phyloP scores from a whole-genome alignment of 148 eudicot genomes.

The Diospyros kaki region DNA sequence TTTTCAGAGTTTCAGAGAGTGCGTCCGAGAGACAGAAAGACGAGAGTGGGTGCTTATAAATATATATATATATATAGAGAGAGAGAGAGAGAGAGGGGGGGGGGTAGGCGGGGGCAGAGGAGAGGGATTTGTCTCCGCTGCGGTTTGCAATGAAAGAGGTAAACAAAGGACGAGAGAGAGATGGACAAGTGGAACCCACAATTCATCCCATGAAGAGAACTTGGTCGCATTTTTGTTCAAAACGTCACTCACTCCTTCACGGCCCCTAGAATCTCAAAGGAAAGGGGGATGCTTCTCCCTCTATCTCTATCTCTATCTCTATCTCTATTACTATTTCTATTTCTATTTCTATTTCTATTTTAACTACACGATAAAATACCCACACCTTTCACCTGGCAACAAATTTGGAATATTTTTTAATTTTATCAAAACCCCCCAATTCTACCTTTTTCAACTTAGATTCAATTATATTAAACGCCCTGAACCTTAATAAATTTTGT shows the following conservation, averaged over 20 bases:
- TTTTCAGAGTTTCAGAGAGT: background rate
- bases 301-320: background rate
- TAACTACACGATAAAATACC: background rate
- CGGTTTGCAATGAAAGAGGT: background rate
- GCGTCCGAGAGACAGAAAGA: background rate
- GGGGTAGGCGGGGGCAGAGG: background rate
- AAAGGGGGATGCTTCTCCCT: background rate
- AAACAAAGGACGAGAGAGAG: too few relatives aligned
- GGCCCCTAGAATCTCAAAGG: constrained; percentile 1
- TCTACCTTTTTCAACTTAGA: too few relatives aligned
- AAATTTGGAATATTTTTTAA: too few relatives aligned
- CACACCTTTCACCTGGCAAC: background rate
- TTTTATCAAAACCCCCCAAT: too few relatives aligned
- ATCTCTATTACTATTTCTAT: background rate
- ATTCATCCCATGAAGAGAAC: constrained; percentile 50
- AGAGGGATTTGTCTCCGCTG: too few relatives aligned
- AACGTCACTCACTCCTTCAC: constrained; percentile 25
- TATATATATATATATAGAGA: too few relatives aligned
- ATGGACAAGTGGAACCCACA: constrained; percentile 23
- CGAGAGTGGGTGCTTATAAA: background rate
- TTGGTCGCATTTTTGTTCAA: constrained; percentile 51
- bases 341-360: background rate
- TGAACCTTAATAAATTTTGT: too few relatives aligned
- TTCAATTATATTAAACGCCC: too few relatives aligned
- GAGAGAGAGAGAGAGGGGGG: background rate